Evolutionary conservation across 2,329 filamentous ascomycete genomes (phyloP), one percentile per base, ranked within the genome.

Genomic region (Aspergillus brunneoviolaceus): DNA sequence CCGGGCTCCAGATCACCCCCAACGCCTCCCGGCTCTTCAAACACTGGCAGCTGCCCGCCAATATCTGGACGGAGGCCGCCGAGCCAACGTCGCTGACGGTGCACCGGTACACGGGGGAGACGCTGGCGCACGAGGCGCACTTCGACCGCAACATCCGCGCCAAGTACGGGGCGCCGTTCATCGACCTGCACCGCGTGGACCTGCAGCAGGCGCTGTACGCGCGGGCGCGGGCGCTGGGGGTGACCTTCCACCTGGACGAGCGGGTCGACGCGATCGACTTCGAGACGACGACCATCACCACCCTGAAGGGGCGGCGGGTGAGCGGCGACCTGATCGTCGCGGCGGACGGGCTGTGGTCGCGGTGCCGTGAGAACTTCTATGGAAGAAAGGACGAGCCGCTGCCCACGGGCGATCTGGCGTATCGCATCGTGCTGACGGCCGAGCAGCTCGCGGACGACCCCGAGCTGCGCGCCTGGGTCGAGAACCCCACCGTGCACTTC

Each of bases 311-410:
- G 0, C 72, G 76, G 4, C 72, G 65, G 1, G 77, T 78, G 2
- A 70, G 71, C 0, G 83, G 79, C 2, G 85, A 89, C 64, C 72
- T 89, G 6, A 75, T 90, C 5, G 78, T 90, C 1, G 87, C 81
- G 0, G 85, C 86, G 0, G 88, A 90, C 63, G 87, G 87, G 0
- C 73, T 89, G 0, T 88, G 86, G 85, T 88, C 85, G 2, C 76
- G 77, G 12, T 85, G 82, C 49, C 79, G 86, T 0, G 78, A 81
- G 54, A 74, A 74, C 3, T 81, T 84, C 16, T 70, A 84, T 0
- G 79, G 79, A 0, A 73, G 68, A 0, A 74, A 77, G 4, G 81
- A 84, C 39, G 73, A 76, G 5, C 84, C 87, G 0, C 70, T 81
- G 7, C 81, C 84, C 0, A 89, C 86, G 0, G 87, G 87, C 0